Evolutionary conservation across 495 filamentous ascomycete genomes (phyloP).

Genomic region (Penicillium waksmanii): DNA sequence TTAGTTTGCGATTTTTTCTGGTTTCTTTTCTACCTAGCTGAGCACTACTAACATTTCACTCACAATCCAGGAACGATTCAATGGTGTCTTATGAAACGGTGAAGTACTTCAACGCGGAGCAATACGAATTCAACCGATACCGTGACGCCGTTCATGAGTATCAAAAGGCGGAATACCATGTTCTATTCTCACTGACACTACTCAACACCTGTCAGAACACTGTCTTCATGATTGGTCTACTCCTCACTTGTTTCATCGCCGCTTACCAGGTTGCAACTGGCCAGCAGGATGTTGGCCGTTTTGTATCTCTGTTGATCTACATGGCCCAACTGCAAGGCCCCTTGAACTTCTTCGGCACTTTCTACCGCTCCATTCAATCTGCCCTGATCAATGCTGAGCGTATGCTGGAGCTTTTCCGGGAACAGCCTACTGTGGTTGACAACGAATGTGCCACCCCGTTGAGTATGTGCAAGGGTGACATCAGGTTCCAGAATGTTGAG

Average conservation of each 20-base stretch:
- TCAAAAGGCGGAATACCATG: slow-evolving; percentile 85
- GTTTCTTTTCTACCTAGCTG: not conserved
- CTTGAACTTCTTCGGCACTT: slow-evolving; percentile 96
- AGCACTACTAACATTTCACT: slow-evolving; percentile 1
- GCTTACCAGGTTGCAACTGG: slow-evolving; percentile 85
- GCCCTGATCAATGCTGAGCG: slow-evolving; percentile 97
- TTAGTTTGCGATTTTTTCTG: slow-evolving; percentile 14
- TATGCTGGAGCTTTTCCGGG: slow-evolving; percentile 92
- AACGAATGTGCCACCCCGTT: slow-evolving; percentile 58
- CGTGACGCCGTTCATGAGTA: slow-evolving; percentile 76
- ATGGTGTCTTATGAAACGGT: slow-evolving; percentile 98
- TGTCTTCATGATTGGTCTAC: slow-evolving; percentile 88
- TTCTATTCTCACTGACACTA: slow-evolving; percentile 81
- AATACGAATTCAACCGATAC: slow-evolving; percentile 89
- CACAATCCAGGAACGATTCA: slow-evolving; percentile 77
- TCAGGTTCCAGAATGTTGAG: slow-evolving; percentile 82
- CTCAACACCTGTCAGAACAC: slow-evolving; percentile 95
- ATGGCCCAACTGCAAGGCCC: slow-evolving; percentile 91
- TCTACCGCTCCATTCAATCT: slow-evolving; percentile 94
- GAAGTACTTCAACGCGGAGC: slow-evolving; percentile 98
- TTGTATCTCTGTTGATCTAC: slow-evolving; percentile 82
- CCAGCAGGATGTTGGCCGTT: slow-evolving; percentile 72
- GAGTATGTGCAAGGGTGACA: slow-evolving; percentile 70
- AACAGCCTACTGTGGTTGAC: slow-evolving; percentile 88
- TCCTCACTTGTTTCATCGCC: slow-evolving; percentile 81